phyloP scores from a whole-genome alignment of 345 rosid species.

The Pistacia vera region DNA sequence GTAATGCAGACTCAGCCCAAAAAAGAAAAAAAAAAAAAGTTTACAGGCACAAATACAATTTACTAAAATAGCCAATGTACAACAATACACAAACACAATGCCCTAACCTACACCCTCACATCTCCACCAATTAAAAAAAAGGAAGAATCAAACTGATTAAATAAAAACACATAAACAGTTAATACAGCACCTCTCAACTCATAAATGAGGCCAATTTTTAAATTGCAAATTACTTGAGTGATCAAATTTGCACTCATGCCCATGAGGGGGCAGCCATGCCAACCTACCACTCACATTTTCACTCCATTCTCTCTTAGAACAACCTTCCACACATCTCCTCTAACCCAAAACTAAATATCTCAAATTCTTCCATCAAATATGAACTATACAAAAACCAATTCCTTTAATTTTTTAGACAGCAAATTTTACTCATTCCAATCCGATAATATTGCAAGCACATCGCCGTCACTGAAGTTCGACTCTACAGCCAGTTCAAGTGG shows the following conservation, averaged over 20 bases:
- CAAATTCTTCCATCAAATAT: too few species aligned
- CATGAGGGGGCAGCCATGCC: too few species aligned
- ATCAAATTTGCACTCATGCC: conserved; percentile 32
- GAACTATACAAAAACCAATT: too few species aligned
- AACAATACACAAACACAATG: conserved; percentile 30
- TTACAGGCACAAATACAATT: too few species aligned
- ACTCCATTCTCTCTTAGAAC: conserved; percentile 12
- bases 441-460: conserved; percentile 63
- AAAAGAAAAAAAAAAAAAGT: too few species aligned
- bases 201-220: not conserved
- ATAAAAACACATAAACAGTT: not conserved
- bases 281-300: too few species aligned
- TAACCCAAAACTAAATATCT: too few species aligned
- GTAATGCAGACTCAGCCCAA: too few species aligned
- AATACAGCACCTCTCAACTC: too few species aligned
- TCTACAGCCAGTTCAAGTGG: conserved; percentile 55
- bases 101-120: conserved; percentile 34
- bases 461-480: conserved; percentile 49
- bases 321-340: too few species aligned
- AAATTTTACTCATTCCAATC: conserved; percentile 57
- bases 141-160: conserved; percentile 20
- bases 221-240: conserved; percentile 15
- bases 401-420: too few species aligned
- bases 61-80: conserved; percentile 20
- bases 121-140: conserved; percentile 17